Base-by-base conservation (phyloP, 805 yeast genomes). In the Cyberlindnera americana region DNA sequence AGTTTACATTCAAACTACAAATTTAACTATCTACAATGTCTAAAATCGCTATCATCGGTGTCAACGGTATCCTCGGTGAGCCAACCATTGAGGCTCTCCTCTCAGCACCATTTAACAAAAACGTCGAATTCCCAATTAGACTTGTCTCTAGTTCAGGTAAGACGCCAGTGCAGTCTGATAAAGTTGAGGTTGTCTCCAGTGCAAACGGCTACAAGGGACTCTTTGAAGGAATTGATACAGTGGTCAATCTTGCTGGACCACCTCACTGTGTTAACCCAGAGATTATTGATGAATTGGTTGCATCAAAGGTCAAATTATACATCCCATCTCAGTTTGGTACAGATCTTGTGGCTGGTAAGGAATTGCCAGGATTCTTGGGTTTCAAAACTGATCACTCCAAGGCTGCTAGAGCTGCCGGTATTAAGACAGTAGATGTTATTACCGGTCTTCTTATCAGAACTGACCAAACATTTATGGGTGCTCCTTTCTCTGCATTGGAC, bases 271-370 rank as follows among this genome's bases (percentile, higher is more conserved):
- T 71, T 7, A 53, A 50, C 14, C 67, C 60, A 23, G 60, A 48
- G 1, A 45, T 61, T n/a, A 42, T 70, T 24, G 74, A 71, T 34
- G 67, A 72, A 7, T 69, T 70, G 3, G 53, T 56, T 9, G 58
- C 52, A 22, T 66, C 64, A 36, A 69, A 71, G 46, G 75, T 77
- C 35, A 70, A 72, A 52, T 53, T 76, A 24, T 78, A 67, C 60
- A 70, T 78, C 47, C 82, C 83, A 23, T 72, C 81, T 3, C 83
- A 78, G 50, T 80, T 73, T 49, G 88, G 86, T 29, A 50, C 65
- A 17, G 77, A 76, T 38, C 35, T 68, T 14, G 53, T 53, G 8
- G 55, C 56, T 16, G 49, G 49, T 4, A 42, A 48, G 16, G 28
- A 38, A 17, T 54, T 66, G 17, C 71, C 76, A 6, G 65, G 62